Conservation (phyloP, 805 yeast genomes). For the Myxozyma mucilagina region DNA sequence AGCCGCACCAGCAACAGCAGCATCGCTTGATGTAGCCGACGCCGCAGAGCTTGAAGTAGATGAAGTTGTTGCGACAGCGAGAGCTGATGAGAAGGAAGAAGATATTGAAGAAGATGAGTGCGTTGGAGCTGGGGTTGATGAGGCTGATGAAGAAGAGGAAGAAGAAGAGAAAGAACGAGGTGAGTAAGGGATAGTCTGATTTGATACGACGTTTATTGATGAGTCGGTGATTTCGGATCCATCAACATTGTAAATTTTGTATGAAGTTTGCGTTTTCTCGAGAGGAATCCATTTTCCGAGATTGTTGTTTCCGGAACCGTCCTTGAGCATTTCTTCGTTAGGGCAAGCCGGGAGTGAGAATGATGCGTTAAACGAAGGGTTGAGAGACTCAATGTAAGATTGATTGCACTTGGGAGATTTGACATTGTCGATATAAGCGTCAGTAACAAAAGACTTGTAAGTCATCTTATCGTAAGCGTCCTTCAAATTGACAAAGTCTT, state of each 20-base stretch:
- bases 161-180: constrained; percentile 4
- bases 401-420: constrained; percentile 35
- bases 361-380: constrained; percentile 38
- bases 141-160: constrained; percentile 1
- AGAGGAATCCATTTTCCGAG: constrained; percentile 40
- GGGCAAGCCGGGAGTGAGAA: constrained; percentile 44
- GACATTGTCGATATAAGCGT: constrained; percentile 20
- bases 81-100: background rate
- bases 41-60: background rate
- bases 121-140: constrained; percentile 4
- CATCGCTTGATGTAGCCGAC: constrained; percentile 2
- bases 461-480: constrained; percentile 51
- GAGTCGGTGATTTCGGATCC: constrained; percentile 38
- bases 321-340: constrained; percentile 39
- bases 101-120: background rate
- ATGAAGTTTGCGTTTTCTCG: constrained; percentile 34
- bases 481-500: constrained; percentile 66
- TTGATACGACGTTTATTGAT: constrained; percentile 24
- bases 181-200: constrained; percentile 20
- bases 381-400: constrained; percentile 29
- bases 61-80: background rate
- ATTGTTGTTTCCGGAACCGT: constrained; percentile 44
- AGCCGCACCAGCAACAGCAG: background rate
- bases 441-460: constrained; percentile 27
- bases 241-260: constrained; percentile 37